Evolutionary conservation across 805 yeast genomes (phyloP), one percentile per base, ranked within the genome.

Genomic region (Candida mattraensis): DNA sequence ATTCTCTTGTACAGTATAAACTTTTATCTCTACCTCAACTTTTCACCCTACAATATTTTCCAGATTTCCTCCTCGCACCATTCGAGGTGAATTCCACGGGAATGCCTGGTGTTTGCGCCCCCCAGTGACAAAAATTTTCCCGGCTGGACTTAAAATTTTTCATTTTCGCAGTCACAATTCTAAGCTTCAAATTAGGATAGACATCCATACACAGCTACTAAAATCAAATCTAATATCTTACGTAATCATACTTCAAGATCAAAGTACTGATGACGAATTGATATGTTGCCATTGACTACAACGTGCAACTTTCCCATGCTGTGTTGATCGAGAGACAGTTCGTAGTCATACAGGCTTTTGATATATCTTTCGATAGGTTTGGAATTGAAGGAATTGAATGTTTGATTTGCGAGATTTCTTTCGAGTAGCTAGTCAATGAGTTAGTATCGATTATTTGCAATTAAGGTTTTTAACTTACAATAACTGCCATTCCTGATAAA

Each of bases 341-440:
- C 51, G 30, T 42, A 47, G 34, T 57, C 62, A 26, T 45, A 44
- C 28, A 51, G 33, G 11, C 44, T 54, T 4, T 40, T 36, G 2
- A 53, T 28, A 23, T 44, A 42, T 30, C 42, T 43, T 3, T 44
- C 47, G 4, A 56, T 44, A n/a, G 48, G 52, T 19, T 35, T 37
- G 3, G 57, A 50, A 30, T 44, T 42, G 39, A 39, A 57, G n/a
- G n/a, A n/a, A n/a, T n/a, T n/a, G n/a, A n/a, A n/a, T 7, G 29
- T 29, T 5, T 33, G 18, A 1, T 19, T 33, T 8, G 18, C 14
- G 12, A 29, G 19, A 10, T 34, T 41, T 18, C 55, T 40, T 34
- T 51, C 54, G 13, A 46, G 33, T 8, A 40, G 21, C 51, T 42
- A 18, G n/a, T 13, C 14, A 17, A 31, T 23, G 21, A 24, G 47